These are phyloP conservation scores for Panellus pusillus DNA, from an alignment of 768 basidiomycete genomes.

Conservation along the genomic window DNA sequence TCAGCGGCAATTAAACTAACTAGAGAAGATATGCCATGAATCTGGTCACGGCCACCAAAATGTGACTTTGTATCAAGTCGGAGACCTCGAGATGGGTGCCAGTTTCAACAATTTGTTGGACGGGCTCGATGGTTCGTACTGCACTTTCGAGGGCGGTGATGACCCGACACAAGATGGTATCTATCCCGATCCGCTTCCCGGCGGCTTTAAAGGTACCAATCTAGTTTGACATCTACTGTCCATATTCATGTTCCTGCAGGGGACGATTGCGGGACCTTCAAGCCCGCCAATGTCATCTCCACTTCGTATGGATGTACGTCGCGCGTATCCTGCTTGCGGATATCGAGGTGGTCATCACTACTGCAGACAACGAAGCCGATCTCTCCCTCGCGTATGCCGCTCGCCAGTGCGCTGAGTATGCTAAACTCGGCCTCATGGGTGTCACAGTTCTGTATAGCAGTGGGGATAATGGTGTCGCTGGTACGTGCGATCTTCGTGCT, in stretches of 20 bases:
- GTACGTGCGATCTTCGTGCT: constrained; percentile 18
- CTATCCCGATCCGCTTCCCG: constrained; percentile 32
- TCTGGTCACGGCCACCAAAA: constrained; percentile 41
- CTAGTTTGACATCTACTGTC: background rate
- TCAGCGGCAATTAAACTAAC: no score
- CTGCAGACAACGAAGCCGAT: constrained; percentile 44
- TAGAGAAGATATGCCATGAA: constrained; percentile 35
- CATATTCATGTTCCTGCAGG: background rate
- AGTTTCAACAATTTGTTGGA: constrained; percentile 51
- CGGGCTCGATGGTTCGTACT: constrained; percentile 46
- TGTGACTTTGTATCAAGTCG: constrained; percentile 45
- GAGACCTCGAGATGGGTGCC: constrained; percentile 42
- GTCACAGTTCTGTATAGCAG: constrained; percentile 57
- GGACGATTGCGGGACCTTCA: constrained; percentile 39
- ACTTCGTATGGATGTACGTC: constrained; percentile 36
- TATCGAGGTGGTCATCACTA: constrained; percentile 37
- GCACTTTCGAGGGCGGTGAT: constrained; percentile 44
- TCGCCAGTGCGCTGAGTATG: constrained; percentile 47
- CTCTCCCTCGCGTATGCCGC: constrained; percentile 40
- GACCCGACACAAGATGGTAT: constrained; percentile 36
- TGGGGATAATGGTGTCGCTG: constrained; percentile 59
- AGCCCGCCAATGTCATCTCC: constrained; percentile 43
- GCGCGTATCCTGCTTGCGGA: background rate
- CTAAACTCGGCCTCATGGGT: constrained; percentile 56
- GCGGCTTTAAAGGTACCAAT: constrained; percentile 33